Conservation (phyloP, 2,329 filamentous ascomycete species). For the Pseudogymnoascus sp. region DNA sequence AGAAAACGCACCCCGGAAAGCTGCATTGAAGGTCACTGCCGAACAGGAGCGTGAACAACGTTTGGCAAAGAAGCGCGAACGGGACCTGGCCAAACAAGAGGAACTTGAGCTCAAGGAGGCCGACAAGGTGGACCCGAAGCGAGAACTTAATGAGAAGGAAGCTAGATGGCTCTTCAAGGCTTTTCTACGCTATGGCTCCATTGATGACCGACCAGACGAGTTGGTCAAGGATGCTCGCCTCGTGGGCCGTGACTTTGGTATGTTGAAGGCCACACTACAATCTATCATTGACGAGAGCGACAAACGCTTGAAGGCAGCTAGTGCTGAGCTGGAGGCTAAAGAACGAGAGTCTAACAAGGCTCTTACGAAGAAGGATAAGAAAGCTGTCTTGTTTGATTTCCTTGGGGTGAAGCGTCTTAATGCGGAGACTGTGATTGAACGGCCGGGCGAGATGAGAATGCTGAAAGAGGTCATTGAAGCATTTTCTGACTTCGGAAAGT, state of each 20-base stretch:
- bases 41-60: constrained; percentile 57
- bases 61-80: constrained; percentile 56
- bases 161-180: constrained; percentile 84
- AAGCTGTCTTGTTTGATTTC: constrained; percentile 92
- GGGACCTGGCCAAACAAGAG: constrained; percentile 60
- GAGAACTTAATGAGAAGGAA: constrained; percentile 88
- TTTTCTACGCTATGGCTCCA: constrained; percentile 82
- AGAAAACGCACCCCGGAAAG: constrained; percentile 75
- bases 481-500: constrained; percentile 62
- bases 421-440: constrained; percentile 87
- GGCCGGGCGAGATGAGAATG: constrained; percentile 80
- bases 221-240: constrained; percentile 82
- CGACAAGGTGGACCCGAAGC: constrained; percentile 70
- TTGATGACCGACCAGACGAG: constrained; percentile 81
- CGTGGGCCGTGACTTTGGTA: constrained; percentile 69
- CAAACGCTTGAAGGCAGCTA: constrained; percentile 67
- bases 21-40: constrained; percentile 46
- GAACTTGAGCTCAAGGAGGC: constrained; percentile 58
- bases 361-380: constrained; percentile 93
- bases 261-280: constrained; percentile 64
- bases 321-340: constrained; percentile 49
- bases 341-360: constrained; percentile 68
- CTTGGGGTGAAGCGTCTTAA: constrained; percentile 90
- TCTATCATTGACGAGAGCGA: constrained; percentile 60
- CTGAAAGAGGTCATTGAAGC: constrained; percentile 65